Percentiles rank a stretch among this genome's conserved stretches.
Evolutionary conservation across 495 filamentous ascomycete genomes (phyloP).

Genomic region (Rusavskia elegans): DNA sequence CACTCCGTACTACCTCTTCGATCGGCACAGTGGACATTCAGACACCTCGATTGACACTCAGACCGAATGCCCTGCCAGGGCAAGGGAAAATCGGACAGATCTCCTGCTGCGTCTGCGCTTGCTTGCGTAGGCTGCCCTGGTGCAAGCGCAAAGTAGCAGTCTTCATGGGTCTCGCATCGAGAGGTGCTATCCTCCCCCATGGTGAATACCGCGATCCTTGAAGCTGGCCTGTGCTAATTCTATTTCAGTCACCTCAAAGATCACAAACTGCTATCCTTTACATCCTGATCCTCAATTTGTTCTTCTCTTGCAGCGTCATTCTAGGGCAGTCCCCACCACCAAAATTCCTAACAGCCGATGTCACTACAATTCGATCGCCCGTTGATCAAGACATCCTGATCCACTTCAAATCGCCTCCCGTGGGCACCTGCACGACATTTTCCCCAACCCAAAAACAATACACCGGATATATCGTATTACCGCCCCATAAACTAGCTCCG

Average conservation of each 20-base stretch:
- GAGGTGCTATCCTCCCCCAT: neutral
- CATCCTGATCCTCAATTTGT: neutral
- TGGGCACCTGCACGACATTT: constrained; percentile 36
- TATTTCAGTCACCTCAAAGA: no score
- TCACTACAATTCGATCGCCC: constrained; percentile 36
- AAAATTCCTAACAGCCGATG: neutral
- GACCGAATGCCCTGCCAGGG: no score
- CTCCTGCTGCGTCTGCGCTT: neutral
- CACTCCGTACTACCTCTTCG: no score
- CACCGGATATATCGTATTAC: constrained; percentile 29
- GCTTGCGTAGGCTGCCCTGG: neutral
- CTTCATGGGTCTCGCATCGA: constrained; percentile 1
- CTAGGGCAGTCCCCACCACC: constrained; percentile 8
- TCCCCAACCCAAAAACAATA: constrained; percentile 40
- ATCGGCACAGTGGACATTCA: no score
- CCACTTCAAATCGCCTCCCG: constrained; percentile 37
- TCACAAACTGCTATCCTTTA: no score
- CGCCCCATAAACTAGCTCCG: constrained; percentile 28
- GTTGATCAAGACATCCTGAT: constrained; percentile 42
- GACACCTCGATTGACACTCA: no score
- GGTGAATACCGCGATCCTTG: no score
- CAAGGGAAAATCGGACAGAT: no score
- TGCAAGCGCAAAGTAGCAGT: neutral
- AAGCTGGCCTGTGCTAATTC: no score
- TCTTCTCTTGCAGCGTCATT: neutral